phyloP scores from a whole-genome alignment of 2,329 filamentous ascomycete species.

The Chaetothyriales sp. region DNA sequence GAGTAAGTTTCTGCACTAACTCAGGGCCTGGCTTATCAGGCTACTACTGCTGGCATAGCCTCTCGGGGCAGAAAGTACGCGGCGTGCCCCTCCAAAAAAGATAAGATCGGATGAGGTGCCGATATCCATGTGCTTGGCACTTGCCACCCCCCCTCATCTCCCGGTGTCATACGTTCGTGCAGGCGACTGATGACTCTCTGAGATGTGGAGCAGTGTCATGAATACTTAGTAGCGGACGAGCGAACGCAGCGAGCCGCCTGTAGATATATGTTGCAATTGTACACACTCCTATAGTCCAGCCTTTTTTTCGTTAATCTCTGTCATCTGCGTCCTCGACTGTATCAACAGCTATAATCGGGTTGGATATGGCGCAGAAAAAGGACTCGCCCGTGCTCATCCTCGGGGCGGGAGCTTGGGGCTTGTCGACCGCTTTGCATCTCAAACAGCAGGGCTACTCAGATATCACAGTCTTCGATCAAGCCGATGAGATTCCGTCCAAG shows the following conservation, averaged over 20 bases:
- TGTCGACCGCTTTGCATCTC: constrained; percentile 35
- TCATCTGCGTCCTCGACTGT: no score
- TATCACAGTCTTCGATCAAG: constrained; percentile 34
- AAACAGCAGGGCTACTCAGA: constrained; percentile 31
- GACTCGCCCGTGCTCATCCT: constrained; percentile 27
- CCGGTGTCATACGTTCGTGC: no score
- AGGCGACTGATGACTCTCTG: not conserved
- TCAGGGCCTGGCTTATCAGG: no score
- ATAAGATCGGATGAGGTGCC: not conserved
- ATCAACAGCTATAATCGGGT: no score
- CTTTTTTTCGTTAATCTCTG: no score
- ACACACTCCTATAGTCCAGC: not conserved
- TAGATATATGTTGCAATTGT: not conserved
- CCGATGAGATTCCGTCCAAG: constrained; percentile 28
- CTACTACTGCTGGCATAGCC: no score
- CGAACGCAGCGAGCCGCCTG: no score
- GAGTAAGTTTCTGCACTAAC: no score
- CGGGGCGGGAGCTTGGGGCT: constrained; percentile 35
- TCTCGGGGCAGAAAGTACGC: no score
- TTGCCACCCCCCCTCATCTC: no score
- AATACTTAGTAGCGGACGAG: not conserved
- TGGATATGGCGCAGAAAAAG: constrained; percentile 7
- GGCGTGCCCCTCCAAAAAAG: no score
- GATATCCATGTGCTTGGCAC: not conserved
- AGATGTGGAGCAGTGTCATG: not conserved